phyloP scores from a whole-genome alignment of 2,329 filamentous ascomycete species.

The Thermomyces lanuginosus region DNA sequence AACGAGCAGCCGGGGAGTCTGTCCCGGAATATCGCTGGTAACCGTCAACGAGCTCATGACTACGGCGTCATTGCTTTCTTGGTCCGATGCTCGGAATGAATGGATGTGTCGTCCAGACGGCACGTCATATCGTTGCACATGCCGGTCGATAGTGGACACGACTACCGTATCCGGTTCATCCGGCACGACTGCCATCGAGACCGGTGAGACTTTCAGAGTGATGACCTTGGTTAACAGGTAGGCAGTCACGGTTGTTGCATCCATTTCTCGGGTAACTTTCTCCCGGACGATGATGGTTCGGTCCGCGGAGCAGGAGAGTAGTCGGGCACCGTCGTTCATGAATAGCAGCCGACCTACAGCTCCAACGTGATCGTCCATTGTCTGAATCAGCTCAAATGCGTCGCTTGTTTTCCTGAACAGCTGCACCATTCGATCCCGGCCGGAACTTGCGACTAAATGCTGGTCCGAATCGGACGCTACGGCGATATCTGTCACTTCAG shows the following conservation, averaged over 20 bases:
- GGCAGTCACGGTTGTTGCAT: conserved; percentile 44
- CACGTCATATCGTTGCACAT: conserved; percentile 44
- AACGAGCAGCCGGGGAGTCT: conserved; percentile 51
- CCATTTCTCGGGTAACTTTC: conserved; percentile 48
- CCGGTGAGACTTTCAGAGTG: conserved; percentile 68
- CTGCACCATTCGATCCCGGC: conserved; percentile 82
- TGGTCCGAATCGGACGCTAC: conserved; percentile 47
- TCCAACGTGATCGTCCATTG: conserved; percentile 77
- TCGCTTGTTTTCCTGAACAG: conserved; percentile 52
- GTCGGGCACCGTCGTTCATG: conserved; percentile 48
- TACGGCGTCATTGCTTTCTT: conserved; percentile 63
- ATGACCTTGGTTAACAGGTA: conserved; percentile 65
- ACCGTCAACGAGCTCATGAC: conserved; percentile 64
- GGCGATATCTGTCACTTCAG: conserved; percentile 68
- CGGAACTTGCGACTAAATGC: conserved; percentile 62
- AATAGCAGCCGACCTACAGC: conserved; percentile 68
- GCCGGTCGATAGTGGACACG: conserved; percentile 46
- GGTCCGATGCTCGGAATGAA: conserved; percentile 70
- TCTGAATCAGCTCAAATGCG: conserved; percentile 66
- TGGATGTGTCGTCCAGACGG: conserved; percentile 51
- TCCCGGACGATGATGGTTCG: conserved; percentile 74
- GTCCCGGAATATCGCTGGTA: conserved; percentile 35
- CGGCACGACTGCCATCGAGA: conserved; percentile 59
- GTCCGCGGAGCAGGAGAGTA: conserved; percentile 80
- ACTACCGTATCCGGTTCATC: conserved; percentile 42